Evolutionary conservation across 192 early-diverging fungal genomes (phyloP), one percentile per base, ranked within the genome.

Genomic region (Geosiphon pyriformis): DNA sequence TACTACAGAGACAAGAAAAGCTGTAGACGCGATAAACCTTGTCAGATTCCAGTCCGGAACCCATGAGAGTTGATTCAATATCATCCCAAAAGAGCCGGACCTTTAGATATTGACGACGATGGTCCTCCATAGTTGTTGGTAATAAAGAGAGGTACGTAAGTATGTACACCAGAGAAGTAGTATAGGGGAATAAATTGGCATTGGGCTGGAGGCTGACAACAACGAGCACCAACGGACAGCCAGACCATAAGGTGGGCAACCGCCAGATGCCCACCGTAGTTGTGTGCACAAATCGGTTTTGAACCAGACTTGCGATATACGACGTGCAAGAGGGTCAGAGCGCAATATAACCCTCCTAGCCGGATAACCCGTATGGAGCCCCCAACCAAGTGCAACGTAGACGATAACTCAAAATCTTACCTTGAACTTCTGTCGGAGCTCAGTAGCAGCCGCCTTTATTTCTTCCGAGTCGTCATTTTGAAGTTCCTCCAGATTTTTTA

Each of bases 281-380:
- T 63, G 61, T 63, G 61, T 50, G 61, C n/a, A n/a, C n/a, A n/a
- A n/a, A n/a, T n/a, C n/a, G 61, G 37, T 42, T 63, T 63, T 49
- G 34, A 63, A 63, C 22, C 61, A 54, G 52, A 54, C 52, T n/a
- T n/a, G n/a, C n/a, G n/a, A n/a, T n/a, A n/a, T n/a, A n/a, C n/a
- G n/a, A n/a, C n/a, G n/a, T 20, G 52, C 20, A 54, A 58, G 37
- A 42, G 26, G 55, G 66, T 30, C 34, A 68, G 30, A 34, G 31
- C 22, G 52, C 55, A 37, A 30, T 55, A 42, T 68, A 46, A 25
- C 66, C 66, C 25, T 42, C 46, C 35, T 55, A 68, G 42, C 31
- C 35, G 31, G 56, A 48, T 56, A 68, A 68, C 23, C 31, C 55
- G 35, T 58, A 30, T 58, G 26, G 27, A 53, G 66, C 66, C 53